Percentiles rank a stretch among this genome's conserved stretches.
Conservation (phyloP, 345 rosid species). For the Citrus australasica region DNA sequence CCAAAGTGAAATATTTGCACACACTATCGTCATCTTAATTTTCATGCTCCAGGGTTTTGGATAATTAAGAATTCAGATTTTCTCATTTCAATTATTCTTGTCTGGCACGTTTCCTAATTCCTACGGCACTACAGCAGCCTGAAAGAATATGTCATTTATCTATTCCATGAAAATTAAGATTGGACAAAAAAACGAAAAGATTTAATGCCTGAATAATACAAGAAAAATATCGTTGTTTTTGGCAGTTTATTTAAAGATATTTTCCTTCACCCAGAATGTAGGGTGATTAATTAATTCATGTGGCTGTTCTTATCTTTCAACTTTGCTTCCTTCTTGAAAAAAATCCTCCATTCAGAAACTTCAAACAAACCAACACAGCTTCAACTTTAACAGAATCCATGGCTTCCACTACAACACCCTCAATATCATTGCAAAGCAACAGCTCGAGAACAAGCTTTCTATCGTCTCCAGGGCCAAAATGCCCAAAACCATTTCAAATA, state of each 20-base stretch:
- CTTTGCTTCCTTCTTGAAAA: neutral
- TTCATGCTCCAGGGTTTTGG: neutral
- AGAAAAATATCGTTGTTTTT: constrained; percentile 2
- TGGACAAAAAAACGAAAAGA: neutral
- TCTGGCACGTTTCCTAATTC: neutral
- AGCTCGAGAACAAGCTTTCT: constrained; percentile 28
- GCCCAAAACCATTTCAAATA: neutral
- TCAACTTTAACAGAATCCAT: constrained; percentile 19
- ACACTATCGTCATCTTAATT: neutral
- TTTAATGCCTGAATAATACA: constrained; percentile 2
- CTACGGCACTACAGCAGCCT: neutral
- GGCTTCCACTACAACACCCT: constrained; percentile 33
- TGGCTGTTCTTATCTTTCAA: constrained; percentile 18
- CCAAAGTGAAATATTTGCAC: too few species aligned
- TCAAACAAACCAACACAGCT: neutral
- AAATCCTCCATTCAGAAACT: constrained; percentile 7
- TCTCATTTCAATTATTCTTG: neutral
- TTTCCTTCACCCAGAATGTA: constrained; percentile 15
- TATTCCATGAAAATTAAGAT: neutral
- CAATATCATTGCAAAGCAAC: constrained; percentile 22
- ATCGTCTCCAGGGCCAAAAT: constrained; percentile 14
- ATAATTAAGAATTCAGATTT: neutral
- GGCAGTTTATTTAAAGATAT: constrained; percentile 27
- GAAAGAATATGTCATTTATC: constrained; percentile 8
- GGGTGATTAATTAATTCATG: constrained; percentile 19